These are phyloP conservation scores for Vitrella brassicaformis DNA, from an alignment of 73 alveolate species.

Conservation along the genomic window DNA sequence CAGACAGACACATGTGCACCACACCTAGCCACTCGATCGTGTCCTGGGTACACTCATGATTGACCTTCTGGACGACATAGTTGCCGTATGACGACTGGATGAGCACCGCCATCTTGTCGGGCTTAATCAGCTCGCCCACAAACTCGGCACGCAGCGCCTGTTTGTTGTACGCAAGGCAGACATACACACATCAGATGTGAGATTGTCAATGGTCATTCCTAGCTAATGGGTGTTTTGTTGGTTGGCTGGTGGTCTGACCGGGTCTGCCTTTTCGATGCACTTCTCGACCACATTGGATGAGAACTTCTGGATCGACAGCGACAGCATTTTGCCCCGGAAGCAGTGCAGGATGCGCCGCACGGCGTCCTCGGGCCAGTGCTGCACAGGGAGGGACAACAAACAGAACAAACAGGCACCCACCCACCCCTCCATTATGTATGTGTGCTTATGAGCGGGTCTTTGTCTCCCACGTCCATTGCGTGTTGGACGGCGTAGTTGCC, in stretches of 20 bases:
- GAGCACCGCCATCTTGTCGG: slow-evolving; percentile 28
- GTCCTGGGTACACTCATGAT: not conserved
- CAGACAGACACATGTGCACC: slow-evolving; percentile 2
- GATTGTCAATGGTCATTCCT: too few species aligned
- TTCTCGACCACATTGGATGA: slow-evolving; percentile 77
- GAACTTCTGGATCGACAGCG: slow-evolving; percentile 60
- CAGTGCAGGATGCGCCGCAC: slow-evolving; percentile 19
- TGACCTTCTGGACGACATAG: slow-evolving; percentile 59
- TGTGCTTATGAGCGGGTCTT: not conserved
- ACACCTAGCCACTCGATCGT: not conserved
- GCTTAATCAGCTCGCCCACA: slow-evolving; percentile 9
- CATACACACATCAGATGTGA: not conserved
- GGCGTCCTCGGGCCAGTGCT: slow-evolving; percentile 38
- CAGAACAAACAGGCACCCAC: not conserved
- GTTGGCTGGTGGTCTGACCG: not conserved
- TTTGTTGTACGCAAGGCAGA: not conserved
- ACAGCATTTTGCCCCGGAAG: slow-evolving; percentile 37
- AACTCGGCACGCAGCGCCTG: slow-evolving; percentile 7
- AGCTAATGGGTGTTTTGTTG: too few species aligned
- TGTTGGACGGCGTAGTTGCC: slow-evolving; percentile 81
- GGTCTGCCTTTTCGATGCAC: slow-evolving; percentile 39
- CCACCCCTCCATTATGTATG: not conserved
- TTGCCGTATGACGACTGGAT: slow-evolving; percentile 60
- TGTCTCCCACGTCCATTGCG: slow-evolving; percentile 44
- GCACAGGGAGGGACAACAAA: not conserved